These are phyloP conservation scores for Trichoderma sp. DNA, from an alignment of 2,329 filamentous ascomycete genomes.

Conservation along the genomic window DNA sequence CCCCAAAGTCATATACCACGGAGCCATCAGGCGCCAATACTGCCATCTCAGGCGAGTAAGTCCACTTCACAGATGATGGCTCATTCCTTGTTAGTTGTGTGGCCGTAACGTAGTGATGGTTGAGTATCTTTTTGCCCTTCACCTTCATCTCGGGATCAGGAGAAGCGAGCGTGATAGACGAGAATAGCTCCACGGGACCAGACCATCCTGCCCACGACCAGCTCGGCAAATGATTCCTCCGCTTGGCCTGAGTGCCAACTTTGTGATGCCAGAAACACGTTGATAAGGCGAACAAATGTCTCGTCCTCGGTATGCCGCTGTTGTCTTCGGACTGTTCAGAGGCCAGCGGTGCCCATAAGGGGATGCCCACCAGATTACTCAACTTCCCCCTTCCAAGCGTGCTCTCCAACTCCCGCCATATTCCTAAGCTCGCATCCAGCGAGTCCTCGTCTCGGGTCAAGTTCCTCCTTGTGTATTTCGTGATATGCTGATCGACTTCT, in stretches of 20 bases:
- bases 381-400: slow-evolving; percentile 32
- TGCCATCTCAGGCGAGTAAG: slow-evolving; percentile 34
- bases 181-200: slow-evolving; percentile 35
- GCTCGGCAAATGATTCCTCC: slow-evolving; percentile 34
- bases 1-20: slow-evolving; percentile 33
- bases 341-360: slow-evolving; percentile 30
- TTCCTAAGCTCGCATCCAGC: slow-evolving; percentile 32
- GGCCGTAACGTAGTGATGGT: slow-evolving; percentile 36
- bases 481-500: slow-evolving; percentile 34
- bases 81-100: slow-evolving; percentile 36
- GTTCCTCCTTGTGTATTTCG: slow-evolving; percentile 31
- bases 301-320: slow-evolving; percentile 26
- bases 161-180: slow-evolving; percentile 31
- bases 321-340: slow-evolving; percentile 4
- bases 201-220: slow-evolving; percentile 39
- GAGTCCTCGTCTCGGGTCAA: slow-evolving; percentile 34
- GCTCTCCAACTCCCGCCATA: slow-evolving; percentile 32
- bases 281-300: slow-evolving; percentile 34
- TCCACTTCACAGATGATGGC: slow-evolving; percentile 31
- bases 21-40: slow-evolving; percentile 31
- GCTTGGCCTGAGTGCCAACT: slow-evolving; percentile 25
- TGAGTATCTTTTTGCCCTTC: slow-evolving; percentile 32
- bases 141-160: slow-evolving; percentile 28
- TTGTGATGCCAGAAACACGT: slow-evolving; percentile 39
- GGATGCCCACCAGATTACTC: slow-evolving; percentile 32